Conservation (phyloP, 169 alveolate species). For the Eimeria zaria region DNA sequence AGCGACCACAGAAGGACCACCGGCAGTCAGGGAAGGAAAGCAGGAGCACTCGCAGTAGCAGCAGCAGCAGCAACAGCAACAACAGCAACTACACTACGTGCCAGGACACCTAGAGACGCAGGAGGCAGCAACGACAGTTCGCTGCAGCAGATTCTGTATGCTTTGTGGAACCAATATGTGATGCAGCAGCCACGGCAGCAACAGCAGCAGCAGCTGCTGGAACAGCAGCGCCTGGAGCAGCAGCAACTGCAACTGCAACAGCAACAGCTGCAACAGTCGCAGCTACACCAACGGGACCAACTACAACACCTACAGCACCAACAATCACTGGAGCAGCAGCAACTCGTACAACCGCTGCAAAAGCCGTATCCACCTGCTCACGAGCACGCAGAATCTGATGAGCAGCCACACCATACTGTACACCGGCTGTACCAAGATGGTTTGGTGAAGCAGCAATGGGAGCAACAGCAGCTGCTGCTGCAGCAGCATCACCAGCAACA, state of each 20-base stretch:
- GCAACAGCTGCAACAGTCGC: constrained; percentile 48
- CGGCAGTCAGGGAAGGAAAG: too few species aligned
- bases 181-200: constrained; percentile 46
- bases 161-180: not conserved
- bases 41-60: not conserved
- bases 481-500: constrained; percentile 49
- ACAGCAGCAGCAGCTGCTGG: constrained; percentile 9
- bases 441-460: not conserved
- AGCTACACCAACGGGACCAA: not conserved
- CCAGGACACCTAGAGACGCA: not conserved
- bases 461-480: not conserved
- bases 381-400: not conserved
- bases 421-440: not conserved
- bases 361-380: not conserved
- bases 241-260: constrained; percentile 16
- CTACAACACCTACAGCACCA: constrained; percentile 2
- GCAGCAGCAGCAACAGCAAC: not conserved
- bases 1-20: not conserved
- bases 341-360: not conserved
- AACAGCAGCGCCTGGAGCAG: not conserved
- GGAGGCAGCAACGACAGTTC: not conserved
- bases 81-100: not conserved
- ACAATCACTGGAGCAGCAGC: constrained; percentile 17
- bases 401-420: not conserved
- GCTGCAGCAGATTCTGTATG: not conserved